phyloP scores from a whole-genome alignment of 2,329 filamentous ascomycete genomes.

The Hypocreales sp. region DNA sequence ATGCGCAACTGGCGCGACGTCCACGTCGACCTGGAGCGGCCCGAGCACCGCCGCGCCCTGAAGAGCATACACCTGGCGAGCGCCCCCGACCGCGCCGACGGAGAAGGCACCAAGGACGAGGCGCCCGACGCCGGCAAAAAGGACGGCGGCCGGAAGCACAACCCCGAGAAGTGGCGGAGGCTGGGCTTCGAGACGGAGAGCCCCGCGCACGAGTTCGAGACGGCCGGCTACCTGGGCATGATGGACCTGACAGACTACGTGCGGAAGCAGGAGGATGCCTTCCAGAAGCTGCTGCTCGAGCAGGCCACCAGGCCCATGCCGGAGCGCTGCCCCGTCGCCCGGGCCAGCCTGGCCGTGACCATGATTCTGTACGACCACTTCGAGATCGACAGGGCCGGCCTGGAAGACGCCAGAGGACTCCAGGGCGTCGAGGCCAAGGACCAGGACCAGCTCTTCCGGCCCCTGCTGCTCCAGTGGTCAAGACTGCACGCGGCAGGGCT shows the following conservation, averaged over 20 bases:
- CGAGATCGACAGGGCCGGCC: slow-evolving; percentile 71
- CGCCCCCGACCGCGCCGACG: slow-evolving; percentile 42
- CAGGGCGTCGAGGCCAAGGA: slow-evolving; percentile 60
- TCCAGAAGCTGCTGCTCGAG: slow-evolving; percentile 83
- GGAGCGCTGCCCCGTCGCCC: slow-evolving; percentile 73
- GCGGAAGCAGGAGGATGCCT: slow-evolving; percentile 77
- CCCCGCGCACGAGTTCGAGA: slow-evolving; percentile 71
- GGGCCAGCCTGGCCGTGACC: slow-evolving; percentile 75
- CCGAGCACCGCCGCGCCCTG: slow-evolving; percentile 76
- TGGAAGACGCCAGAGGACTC: slow-evolving; percentile 64
- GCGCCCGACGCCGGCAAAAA: slow-evolving; percentile 28
- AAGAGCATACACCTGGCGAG: slow-evolving; percentile 77
- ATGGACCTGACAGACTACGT: slow-evolving; percentile 97
- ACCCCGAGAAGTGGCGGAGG: slow-evolving; percentile 83
- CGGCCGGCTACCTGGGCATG: slow-evolving; percentile 80
- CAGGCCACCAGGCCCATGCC: slow-evolving; percentile 59
- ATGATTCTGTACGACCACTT: slow-evolving; percentile 90
- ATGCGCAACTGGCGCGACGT: slow-evolving; percentile 81
- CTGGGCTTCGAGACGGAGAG: slow-evolving; percentile 86
- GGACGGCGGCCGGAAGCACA: slow-evolving; percentile 35
- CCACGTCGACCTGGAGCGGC: slow-evolving; percentile 66
- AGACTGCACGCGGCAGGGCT: slow-evolving; percentile 73
- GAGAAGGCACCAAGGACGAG: slow-evolving; percentile 20
- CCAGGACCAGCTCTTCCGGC: slow-evolving; percentile 75
- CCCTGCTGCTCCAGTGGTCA: slow-evolving; percentile 84